These are phyloP conservation scores for Alternaria consortialis DNA, from an alignment of 2,329 filamentous ascomycete species.

Conservation along the genomic window DNA sequence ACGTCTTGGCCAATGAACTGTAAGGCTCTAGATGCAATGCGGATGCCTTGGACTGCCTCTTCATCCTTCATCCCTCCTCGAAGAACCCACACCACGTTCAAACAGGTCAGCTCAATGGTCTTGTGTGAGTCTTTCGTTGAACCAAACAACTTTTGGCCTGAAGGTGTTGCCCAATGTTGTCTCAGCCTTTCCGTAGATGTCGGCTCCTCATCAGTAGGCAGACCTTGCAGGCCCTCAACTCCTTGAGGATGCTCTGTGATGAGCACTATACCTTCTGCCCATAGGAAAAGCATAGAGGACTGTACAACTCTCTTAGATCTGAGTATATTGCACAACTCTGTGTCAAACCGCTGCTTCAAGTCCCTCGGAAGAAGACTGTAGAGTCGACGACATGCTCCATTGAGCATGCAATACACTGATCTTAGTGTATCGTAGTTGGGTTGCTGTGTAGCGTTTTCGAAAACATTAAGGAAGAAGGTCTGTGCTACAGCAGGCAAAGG, in stretches of 20 bases:
- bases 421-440: constrained; percentile 37
- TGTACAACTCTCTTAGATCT: constrained; percentile 32
- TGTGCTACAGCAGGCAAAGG: constrained; percentile 46
- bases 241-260: constrained; percentile 35
- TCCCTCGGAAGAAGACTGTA: constrained; percentile 35
- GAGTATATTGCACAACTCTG: constrained; percentile 39
- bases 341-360: constrained; percentile 35
- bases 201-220: constrained; percentile 9
- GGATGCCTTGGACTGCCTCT: constrained; percentile 43
- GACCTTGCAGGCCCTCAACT: neutral
- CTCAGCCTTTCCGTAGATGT: constrained; percentile 10
- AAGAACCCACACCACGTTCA: constrained; percentile 43
- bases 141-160: constrained; percentile 45
- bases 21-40: constrained; percentile 43
- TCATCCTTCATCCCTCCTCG: constrained; percentile 37
- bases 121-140: constrained; percentile 35
- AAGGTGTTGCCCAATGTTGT: constrained; percentile 40
- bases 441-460: constrained; percentile 36
- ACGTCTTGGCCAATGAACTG: constrained; percentile 31
- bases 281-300: constrained; percentile 42
- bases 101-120: constrained; percentile 41
- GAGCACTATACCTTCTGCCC: constrained; percentile 46
- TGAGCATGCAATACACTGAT: constrained; percentile 45
- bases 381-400: constrained; percentile 48
- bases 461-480: constrained; percentile 45